Conservation (phyloP, 345 rosid genomes). For the Salix brachista region DNA sequence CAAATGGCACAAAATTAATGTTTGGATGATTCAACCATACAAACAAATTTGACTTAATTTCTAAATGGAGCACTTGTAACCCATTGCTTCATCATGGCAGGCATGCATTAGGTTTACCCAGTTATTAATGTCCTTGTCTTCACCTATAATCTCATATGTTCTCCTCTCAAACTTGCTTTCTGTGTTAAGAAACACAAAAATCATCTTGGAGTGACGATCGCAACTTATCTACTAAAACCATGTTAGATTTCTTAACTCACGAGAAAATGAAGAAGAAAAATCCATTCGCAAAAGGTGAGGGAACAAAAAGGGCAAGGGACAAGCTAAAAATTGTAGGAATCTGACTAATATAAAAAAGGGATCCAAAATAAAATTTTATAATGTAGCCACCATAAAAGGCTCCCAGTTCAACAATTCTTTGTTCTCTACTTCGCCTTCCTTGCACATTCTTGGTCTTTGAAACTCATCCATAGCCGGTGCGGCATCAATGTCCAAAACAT, state of each 20-base stretch:
- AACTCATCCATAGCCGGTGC: conserved; percentile 27
- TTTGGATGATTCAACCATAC: neutral
- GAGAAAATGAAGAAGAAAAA: neutral
- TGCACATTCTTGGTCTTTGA: conserved; percentile 47
- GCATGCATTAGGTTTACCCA: neutral
- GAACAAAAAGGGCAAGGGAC: neutral
- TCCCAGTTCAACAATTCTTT: conserved; percentile 53
- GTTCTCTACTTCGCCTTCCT: conserved; percentile 35
- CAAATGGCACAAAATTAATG: neutral
- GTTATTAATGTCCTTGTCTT: neutral
- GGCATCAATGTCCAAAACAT: conserved; percentile 29
- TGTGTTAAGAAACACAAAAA: neutral
- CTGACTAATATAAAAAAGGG: conserved; percentile 2
- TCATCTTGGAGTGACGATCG: conserved; percentile 9
- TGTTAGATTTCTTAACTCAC: neutral
- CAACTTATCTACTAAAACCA: conserved; percentile 2
- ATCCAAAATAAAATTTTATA: conserved; percentile 41
- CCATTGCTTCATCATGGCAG: too few species aligned
- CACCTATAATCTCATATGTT: too few species aligned
- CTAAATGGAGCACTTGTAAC: neutral
- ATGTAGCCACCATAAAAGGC: conserved; percentile 59
- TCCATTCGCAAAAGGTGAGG: neutral
- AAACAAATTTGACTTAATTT: neutral
- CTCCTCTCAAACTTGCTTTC: neutral
- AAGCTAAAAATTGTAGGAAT: neutral